A percentile compares a stretch with the other conserved stretches of the same genome.
Conservation (phyloP, 345 rosid genomes). For the Euphorbia peplus region DNA sequence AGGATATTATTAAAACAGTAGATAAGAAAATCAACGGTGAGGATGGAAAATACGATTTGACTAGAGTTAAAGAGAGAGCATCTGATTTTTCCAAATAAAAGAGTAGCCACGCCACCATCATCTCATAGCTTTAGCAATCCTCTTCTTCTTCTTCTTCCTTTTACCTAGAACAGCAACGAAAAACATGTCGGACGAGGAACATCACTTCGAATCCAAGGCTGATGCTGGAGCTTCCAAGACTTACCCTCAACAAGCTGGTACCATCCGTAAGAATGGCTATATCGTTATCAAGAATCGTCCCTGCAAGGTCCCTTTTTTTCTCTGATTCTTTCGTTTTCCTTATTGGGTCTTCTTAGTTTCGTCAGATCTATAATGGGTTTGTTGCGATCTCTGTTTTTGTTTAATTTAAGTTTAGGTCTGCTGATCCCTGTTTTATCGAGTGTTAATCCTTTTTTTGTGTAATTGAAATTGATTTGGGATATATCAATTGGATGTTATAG, state of each 20-base stretch:
- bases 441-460: not conserved
- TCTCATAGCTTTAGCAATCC: not conserved
- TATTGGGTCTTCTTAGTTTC: constrained; percentile 10
- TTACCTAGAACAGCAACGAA: not conserved
- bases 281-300: constrained; percentile 58
- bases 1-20: too few relatives aligned
- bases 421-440: not conserved
- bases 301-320: constrained; percentile 50
- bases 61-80: not conserved
- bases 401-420: not conserved
- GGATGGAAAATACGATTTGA: not conserved
- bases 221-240: constrained; percentile 70
- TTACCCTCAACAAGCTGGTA: constrained; percentile 61
- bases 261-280: constrained; percentile 59
- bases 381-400: constrained; percentile 1
- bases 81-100: not conserved
- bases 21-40: constrained; percentile 5
- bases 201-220: constrained; percentile 59
- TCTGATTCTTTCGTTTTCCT: not conserved
- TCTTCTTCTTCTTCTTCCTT: not conserved
- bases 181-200: constrained; percentile 63
- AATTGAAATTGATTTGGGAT: not conserved
- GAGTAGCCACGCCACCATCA: not conserved
- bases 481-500: not conserved
- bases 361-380: constrained; percentile 17